Evolutionary conservation across 139 green algal species (phyloP), one percentile per base, ranked within the genome.

Genomic region (Chlamydomonas sp.): DNA sequence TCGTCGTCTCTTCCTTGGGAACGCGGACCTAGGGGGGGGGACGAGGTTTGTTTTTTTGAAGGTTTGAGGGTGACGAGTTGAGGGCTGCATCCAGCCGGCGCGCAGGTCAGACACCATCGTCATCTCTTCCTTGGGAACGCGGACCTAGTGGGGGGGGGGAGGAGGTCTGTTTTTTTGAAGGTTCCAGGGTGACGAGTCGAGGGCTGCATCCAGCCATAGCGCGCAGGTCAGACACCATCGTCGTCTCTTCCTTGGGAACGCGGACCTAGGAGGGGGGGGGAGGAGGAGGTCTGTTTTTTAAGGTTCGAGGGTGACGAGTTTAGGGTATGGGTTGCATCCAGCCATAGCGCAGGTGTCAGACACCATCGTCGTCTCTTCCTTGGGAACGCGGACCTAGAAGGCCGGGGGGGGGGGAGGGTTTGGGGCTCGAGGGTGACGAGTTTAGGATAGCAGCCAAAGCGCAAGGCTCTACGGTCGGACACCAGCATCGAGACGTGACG

Each of bases 191-290:
- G n/a, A n/a, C n/a, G n/a, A n/a, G n/a, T n/a, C n/a, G n/a, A n/a
- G n/a, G n/a, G 96, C 95, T 30, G 88, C 78, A 78, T 87, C 43
- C 26, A 96, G 86, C 82, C 96, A 77, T n/a, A n/a, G n/a, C n/a
- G n/a, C 83, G 81, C 76, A 96, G 77, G 73, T 96, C 90, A 31
- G 78, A 82, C 58, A 97, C 87, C 71, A 89, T 78, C 79, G 91
- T 87, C 20, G 81, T 88, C 83, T 97, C 91, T 71, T 97, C 91
- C 76, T 95, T 94, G 54, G 89, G 86, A 76, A 97, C 90, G n/a
- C 78, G 79, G 13, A 96, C 87, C 78, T 76, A 89, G 65, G 76
- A n/a, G n/a, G n/a, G n/a, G n/a, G n/a, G n/a, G n/a, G 69, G 33
- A 65, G n/a, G 10, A n/a, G n/a, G n/a, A n/a, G n/a, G n/a, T n/a